Base-by-base conservation (phyloP, 208 protist species). In the Phytomonas sp. region DNA sequence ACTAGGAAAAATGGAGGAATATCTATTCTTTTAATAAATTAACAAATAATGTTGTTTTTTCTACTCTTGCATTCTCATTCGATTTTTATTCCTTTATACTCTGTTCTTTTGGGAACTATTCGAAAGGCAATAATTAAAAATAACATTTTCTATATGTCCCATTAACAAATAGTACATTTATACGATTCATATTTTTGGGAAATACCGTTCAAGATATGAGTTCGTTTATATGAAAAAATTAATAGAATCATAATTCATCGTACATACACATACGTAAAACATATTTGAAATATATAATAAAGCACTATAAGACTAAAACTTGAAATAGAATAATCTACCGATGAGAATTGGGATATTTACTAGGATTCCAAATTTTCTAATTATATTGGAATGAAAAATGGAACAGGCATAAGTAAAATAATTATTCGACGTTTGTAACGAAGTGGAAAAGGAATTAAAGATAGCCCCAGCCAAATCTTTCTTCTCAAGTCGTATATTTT, bases 31-130 rank as follows among this genome's bases (percentile, higher is more conserved):
- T 51, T 34, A 65, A 67, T 30, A 56, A 62, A 40, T 32, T 28
- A 60, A 8, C 32, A 46, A 60, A 60, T 23, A 53, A 5, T 63
- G 4, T 1, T 36, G 17, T 15, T 26, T 11, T 7, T 72, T 72
- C 32, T 56, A 31, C 34, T 65, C 20, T 64, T 37, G 51, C 62
- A 8, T 59, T 72, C 20, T 66, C 33, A 66, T 67, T 28, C 59
- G 11, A 1, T 64, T 13, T 61, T 32, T 15, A 62, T 60, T 65
- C 64, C 26, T 69, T 15, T 64, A 29, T 60, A 26, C 17, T 33
- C 23, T 33, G 9, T 4, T 33, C 32, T 17, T 28, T 63, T 36
- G 31, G 2, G 43, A 59, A 33, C 37, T 46, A 61, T 31, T 1
- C 36, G 33, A 64, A 2, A 29, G 29, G 20, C 40, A 17, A 34